Conservation (phyloP, 1,139 yeast genomes). For the Scheffersomyces segobiensis region DNA sequence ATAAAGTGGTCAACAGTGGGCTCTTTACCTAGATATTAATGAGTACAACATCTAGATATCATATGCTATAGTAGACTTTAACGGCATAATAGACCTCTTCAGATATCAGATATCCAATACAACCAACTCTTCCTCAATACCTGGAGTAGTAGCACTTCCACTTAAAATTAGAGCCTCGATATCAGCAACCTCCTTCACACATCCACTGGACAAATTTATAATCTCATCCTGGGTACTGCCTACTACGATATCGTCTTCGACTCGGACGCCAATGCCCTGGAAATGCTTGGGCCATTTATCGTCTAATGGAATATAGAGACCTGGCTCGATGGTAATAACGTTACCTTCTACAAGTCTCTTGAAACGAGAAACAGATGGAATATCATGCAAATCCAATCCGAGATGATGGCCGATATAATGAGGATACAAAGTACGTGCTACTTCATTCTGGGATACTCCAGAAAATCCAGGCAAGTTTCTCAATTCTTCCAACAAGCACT, state of each 20-base stretch:
- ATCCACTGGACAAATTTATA: conserved; percentile 66
- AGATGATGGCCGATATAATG: conserved; percentile 95
- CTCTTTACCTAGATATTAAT: neutral
- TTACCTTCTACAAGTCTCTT: conserved; percentile 57
- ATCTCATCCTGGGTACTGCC: conserved; percentile 58
- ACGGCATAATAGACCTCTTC: neutral
- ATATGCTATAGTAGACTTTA: neutral
- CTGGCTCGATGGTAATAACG: conserved; percentile 93
- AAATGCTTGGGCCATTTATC: conserved; percentile 73
- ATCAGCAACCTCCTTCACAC: conserved; percentile 81
- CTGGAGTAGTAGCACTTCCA: conserved; percentile 53
- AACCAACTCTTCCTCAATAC: conserved; percentile 49
- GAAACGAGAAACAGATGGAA: conserved; percentile 59
- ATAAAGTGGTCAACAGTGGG: conserved; percentile 2
- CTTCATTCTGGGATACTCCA: conserved; percentile 49
- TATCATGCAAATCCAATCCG: conserved; percentile 91
- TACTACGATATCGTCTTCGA: conserved; percentile 89
- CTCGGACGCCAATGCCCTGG: conserved; percentile 89
- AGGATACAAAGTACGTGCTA: conserved; percentile 68
- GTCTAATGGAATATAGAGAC: conserved; percentile 78
- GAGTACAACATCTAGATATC: neutral
- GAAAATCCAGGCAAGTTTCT: conserved; percentile 68
- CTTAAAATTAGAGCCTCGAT: conserved; percentile 62
- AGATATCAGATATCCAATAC: conserved; percentile 33
- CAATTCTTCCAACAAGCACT: conserved; percentile 60